Evolutionary conservation across 148 eudicot species (phyloP), one percentile per base, ranked within the genome.

Genomic region (Cornus controversa): DNA sequence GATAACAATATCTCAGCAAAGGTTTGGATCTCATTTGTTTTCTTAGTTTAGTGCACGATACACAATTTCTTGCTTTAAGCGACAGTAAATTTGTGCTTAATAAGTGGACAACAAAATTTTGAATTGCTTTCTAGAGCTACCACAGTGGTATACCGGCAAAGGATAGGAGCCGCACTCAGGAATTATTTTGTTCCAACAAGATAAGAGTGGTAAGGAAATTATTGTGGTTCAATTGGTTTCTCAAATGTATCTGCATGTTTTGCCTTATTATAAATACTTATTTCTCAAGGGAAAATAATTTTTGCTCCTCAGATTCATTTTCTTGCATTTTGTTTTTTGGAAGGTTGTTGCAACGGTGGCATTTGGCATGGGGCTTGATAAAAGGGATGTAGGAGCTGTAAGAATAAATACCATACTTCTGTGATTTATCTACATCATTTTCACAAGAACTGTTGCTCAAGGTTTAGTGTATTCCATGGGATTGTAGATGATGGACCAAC

Each of bases 311-410:
- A 2, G 64, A 45, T 78, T 63, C 58, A 65, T 79, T 50, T 10
- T 72, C 67, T 80, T 75, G 72, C 65, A 75, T 62, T 37, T 13
- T 80, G 53, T 23, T 54, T 1, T 14, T 15, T 27, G 25, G 78
- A 87, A 95, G 99, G 92, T 96, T 82, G 99, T 93, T 82, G 99
- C 99, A 81, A 96, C 99, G 70, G 99, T 96, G 73, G 98, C 99
- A 80, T 96, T 96, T 77, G 99, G 99, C 77, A 96, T 96, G 99
- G 99, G 99, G 72, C 98, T 96, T 75, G 98, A 96, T 84, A 96
- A 96, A 85, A 93, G 91, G 26, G 94, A 96, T 67, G 87, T 96
- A 78, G 98, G 94, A 86, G 99, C 98, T 88, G 99, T 96, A 93
- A 96, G 99, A 79, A 73, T 66, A 70, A 8, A 63, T 23, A 74